phyloP scores from a whole-genome alignment of 768 basidiomycete species.

The Suillus tomentosus region DNA sequence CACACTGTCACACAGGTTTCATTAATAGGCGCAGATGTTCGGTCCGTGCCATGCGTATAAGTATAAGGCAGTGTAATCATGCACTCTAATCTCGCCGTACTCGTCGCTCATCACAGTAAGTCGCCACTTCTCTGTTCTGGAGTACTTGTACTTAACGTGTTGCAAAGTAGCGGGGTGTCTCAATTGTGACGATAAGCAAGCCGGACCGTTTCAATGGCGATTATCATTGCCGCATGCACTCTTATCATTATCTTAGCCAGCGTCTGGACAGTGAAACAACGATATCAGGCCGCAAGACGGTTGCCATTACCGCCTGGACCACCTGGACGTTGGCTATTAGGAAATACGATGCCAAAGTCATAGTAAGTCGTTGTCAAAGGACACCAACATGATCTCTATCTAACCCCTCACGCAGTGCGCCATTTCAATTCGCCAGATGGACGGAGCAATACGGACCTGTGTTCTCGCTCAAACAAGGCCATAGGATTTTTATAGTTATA shows the following conservation, averaged over 20 bases:
- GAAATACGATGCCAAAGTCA: slow-evolving; percentile 20
- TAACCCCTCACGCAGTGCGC: background rate
- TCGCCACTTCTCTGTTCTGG: no score
- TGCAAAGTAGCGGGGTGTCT: no score
- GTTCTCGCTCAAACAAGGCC: slow-evolving; percentile 54
- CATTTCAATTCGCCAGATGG: slow-evolving; percentile 50
- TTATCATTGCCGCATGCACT: background rate
- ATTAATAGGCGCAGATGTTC: no score
- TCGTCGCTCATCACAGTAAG: no score
- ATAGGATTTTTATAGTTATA: slow-evolving; percentile 20
- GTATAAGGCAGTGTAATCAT: no score
- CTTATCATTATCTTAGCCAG: background rate
- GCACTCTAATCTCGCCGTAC: no score
- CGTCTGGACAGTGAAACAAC: background rate
- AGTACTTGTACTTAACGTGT: no score
- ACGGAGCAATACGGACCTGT: slow-evolving; percentile 62
- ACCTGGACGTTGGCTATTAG: slow-evolving; percentile 27
- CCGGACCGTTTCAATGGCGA: background rate
- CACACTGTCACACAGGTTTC: no score
- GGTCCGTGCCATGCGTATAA: no score
- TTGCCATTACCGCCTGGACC: slow-evolving; percentile 29
- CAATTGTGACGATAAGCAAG: background rate
- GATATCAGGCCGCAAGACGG: background rate
- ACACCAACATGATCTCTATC: background rate
- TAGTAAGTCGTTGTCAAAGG: slow-evolving; percentile 27